A percentile compares a stretch with the other conserved stretches of the same genome.
Conservation (phyloP, 202 grass and related monocot species). For the Digitaria exilis region DNA sequence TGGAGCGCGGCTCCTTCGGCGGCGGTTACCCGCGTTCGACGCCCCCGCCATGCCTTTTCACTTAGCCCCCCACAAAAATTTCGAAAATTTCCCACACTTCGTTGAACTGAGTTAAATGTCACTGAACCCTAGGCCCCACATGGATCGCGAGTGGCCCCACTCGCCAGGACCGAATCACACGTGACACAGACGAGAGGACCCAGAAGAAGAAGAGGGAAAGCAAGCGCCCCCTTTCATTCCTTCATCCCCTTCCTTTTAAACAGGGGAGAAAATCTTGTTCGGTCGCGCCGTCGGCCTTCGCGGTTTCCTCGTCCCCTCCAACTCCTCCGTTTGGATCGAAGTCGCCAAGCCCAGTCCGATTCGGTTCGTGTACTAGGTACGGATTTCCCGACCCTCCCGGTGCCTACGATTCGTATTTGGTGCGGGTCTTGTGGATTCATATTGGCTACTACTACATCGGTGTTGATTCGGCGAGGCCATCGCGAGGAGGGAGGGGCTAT, state of each 20-base stretch:
- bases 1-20: slow-evolving; percentile 16
- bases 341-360: background rate
- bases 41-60: background rate
- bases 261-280: background rate
- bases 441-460: no score
- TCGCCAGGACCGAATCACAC: background rate
- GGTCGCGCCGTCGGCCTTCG: background rate
- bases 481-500: background rate
- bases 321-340: slow-evolving; percentile 8
- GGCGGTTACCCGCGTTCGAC: background rate
- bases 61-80: no score
- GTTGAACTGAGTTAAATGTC: background rate
- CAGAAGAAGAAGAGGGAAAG: background rate
- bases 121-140: background rate
- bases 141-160: background rate
- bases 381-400: background rate
- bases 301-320: background rate
- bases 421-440: background rate
- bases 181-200: background rate
- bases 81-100: background rate
- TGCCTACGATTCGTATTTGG: background rate
- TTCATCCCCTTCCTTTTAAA: background rate
- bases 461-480: background rate
- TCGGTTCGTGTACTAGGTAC: background rate
- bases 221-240: background rate